A percentile compares a stretch with the other conserved stretches of the same genome.
phyloP scores from a whole-genome alignment of 2,329 filamentous ascomycete genomes.

The Botrytis squamosa region DNA sequence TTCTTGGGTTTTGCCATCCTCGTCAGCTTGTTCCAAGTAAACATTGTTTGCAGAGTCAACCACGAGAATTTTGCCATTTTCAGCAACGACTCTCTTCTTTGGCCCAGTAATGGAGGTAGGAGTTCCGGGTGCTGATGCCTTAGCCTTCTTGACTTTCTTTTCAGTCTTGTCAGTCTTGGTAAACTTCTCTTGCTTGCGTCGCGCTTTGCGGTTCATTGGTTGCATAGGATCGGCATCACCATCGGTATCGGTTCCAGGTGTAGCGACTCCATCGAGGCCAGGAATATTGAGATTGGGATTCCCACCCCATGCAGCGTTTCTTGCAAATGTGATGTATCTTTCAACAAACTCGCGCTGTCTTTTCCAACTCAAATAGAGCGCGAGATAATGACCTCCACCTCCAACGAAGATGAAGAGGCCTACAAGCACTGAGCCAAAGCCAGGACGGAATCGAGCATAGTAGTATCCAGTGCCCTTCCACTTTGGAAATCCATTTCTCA shows the following conservation, averaged over 20 bases:
- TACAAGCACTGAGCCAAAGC: constrained; percentile 77
- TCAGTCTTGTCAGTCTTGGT: constrained; percentile 66
- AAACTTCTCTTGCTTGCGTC: constrained; percentile 84
- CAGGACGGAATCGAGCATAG: constrained; percentile 90
- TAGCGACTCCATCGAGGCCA: constrained; percentile 54
- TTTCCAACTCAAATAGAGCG: constrained; percentile 82
- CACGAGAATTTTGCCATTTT: constrained; percentile 93
- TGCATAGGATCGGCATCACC: constrained; percentile 50
- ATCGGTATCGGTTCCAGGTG: constrained; percentile 46
- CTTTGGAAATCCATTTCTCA: constrained; percentile 86
- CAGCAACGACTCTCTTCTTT: constrained; percentile 83
- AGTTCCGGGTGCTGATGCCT: constrained; percentile 42
- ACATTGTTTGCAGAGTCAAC: constrained; percentile 92
- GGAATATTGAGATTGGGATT: constrained; percentile 69
- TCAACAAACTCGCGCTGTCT: constrained; percentile 88
- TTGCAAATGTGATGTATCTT: constrained; percentile 85
- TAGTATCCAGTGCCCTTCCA: constrained; percentile 99
- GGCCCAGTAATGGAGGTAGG: constrained; percentile 61
- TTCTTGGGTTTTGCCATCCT: constrained; percentile 79
- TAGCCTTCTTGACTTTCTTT: constrained; percentile 55
- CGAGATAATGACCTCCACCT: constrained; percentile 82
- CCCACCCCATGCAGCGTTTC: constrained; percentile 80
- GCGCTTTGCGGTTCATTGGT: constrained; percentile 78
- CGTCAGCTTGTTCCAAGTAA: constrained; percentile 88
- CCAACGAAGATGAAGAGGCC: constrained; percentile 81